phyloP scores from a whole-genome alignment of 495 filamentous ascomycete species.

The Xeromyces bisporus region DNA sequence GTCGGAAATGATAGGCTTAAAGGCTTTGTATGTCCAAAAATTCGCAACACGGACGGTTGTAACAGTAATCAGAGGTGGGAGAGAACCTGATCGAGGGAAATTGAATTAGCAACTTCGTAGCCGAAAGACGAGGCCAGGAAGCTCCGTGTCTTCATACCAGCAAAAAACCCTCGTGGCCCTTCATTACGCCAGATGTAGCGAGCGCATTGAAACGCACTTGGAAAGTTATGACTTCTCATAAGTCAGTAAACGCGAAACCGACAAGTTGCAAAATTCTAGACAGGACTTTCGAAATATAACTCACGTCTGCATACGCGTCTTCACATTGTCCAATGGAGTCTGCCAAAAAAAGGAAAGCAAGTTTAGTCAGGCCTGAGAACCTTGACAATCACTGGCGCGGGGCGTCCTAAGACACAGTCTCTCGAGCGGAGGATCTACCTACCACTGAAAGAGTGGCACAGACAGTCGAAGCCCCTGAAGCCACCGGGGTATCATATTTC shows the following conservation, averaged over 20 bases:
- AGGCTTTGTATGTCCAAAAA: slow-evolving; percentile 81
- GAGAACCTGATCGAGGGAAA: slow-evolving; percentile 42
- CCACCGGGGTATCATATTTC: slow-evolving; percentile 30
- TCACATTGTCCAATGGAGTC: slow-evolving; percentile 33
- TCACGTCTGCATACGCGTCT: slow-evolving; percentile 36
- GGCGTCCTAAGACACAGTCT: too few species aligned
- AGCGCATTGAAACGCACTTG: slow-evolving; percentile 23
- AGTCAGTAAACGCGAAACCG: neutral
- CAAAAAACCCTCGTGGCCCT: slow-evolving; percentile 30
- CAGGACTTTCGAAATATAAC: slow-evolving; percentile 4
- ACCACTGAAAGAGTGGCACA: slow-evolving; percentile 31
- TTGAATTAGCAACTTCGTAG: neutral
- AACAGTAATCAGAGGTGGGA: slow-evolving; percentile 70
- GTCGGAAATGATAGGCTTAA: slow-evolving; percentile 56
- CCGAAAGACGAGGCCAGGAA: neutral
- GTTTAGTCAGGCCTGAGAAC: neutral
- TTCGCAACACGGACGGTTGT: slow-evolving; percentile 79
- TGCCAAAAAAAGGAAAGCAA: slow-evolving; percentile 5
- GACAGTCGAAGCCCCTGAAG: slow-evolving; percentile 26
- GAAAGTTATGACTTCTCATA: slow-evolving; percentile 23
- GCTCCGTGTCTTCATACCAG: slow-evolving; percentile 14
- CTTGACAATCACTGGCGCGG: neutral
- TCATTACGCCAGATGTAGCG: slow-evolving; percentile 30
- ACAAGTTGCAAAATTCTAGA: neutral
- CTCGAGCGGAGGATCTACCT: slow-evolving; percentile 7